Evolutionary conservation across 2,329 filamentous ascomycete species (phyloP).

Genomic region (Colletotrichum sp.): DNA sequence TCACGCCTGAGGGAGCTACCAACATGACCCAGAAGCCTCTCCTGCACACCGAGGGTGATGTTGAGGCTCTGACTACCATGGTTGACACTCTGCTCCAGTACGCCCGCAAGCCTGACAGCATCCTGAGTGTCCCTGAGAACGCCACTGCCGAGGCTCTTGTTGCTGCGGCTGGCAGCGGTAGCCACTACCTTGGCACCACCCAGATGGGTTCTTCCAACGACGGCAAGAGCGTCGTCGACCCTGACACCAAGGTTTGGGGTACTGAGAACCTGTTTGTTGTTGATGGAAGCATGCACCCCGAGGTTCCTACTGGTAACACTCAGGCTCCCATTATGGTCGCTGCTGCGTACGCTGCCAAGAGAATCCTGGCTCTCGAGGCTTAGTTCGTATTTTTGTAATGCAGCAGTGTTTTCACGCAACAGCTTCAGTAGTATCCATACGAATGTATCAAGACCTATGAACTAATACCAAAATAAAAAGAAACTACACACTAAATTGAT

Average conservation of each 20-base stretch:
- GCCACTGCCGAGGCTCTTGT: slow-evolving; percentile 27
- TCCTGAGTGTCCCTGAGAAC: slow-evolving; percentile 25
- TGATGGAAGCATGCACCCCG: slow-evolving; percentile 40
- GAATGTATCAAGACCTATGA: too few relatives aligned
- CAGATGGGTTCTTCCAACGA: slow-evolving; percentile 34
- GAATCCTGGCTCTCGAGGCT: neutral
- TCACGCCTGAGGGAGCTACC: slow-evolving; percentile 44
- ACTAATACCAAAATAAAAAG: too few relatives aligned
- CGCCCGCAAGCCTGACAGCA: slow-evolving; percentile 25
- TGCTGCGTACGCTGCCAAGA: slow-evolving; percentile 14
- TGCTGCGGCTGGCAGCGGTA: slow-evolving; percentile 27
- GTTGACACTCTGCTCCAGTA: slow-evolving; percentile 30
- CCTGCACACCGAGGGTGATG: slow-evolving; percentile 36
- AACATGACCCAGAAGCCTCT: slow-evolving; percentile 43
- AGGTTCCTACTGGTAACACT: slow-evolving; percentile 23
- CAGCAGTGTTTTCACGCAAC: too few relatives aligned
- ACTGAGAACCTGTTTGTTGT: slow-evolving; percentile 34
- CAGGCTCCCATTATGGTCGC: slow-evolving; percentile 23
- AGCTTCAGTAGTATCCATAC: too few relatives aligned
- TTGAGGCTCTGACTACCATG: slow-evolving; percentile 30
- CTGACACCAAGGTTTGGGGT: slow-evolving; percentile 34
- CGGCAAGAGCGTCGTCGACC: slow-evolving; percentile 35
- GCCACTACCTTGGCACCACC: slow-evolving; percentile 35
- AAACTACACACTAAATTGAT: too few relatives aligned
- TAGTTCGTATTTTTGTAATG: too few relatives aligned